These are phyloP conservation scores for Entomortierella chlamydospora DNA, from an alignment of 192 early-diverging fungal species.

Conservation along the genomic window DNA sequence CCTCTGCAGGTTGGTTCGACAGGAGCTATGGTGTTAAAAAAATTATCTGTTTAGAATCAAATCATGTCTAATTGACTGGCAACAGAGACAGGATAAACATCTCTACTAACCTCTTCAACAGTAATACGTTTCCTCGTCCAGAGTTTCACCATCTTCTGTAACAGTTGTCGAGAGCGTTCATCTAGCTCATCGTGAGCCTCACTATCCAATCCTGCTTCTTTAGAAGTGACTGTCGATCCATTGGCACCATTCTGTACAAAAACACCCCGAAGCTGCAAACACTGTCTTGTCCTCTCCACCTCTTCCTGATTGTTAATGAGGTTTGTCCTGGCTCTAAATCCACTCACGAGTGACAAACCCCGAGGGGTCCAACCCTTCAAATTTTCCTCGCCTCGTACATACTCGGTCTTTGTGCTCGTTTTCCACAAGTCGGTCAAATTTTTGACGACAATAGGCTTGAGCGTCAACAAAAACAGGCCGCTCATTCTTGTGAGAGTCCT, in stretches of 20 bases:
- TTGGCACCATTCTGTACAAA: not conserved
- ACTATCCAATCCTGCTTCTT: not conserved
- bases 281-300: slow-evolving; percentile 57
- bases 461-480: slow-evolving; percentile 70
- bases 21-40: slow-evolving; percentile 4
- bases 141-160: slow-evolving; percentile 22
- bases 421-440: slow-evolving; percentile 75
- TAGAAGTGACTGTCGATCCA: not conserved
- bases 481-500: slow-evolving; percentile 56
- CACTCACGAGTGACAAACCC: slow-evolving; percentile 72
- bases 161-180: slow-evolving; percentile 14
- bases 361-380: slow-evolving; percentile 76
- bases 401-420: slow-evolving; percentile 71
- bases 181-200: slow-evolving; percentile 8
- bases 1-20: not conserved
- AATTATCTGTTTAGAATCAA: not conserved
- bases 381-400: slow-evolving; percentile 79
- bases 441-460: slow-evolving; percentile 66
- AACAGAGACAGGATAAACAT: not conserved
- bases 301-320: slow-evolving; percentile 51
- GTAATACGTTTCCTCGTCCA: slow-evolving; percentile 41
- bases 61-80: not conserved
- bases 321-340: slow-evolving; percentile 56
- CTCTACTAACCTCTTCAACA: slow-evolving; percentile 24
- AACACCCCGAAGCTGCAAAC: slow-evolving; percentile 39